Evolutionary conservation across 345 rosid genomes (phyloP).

Genomic region (Ailanthus altissimus): DNA sequence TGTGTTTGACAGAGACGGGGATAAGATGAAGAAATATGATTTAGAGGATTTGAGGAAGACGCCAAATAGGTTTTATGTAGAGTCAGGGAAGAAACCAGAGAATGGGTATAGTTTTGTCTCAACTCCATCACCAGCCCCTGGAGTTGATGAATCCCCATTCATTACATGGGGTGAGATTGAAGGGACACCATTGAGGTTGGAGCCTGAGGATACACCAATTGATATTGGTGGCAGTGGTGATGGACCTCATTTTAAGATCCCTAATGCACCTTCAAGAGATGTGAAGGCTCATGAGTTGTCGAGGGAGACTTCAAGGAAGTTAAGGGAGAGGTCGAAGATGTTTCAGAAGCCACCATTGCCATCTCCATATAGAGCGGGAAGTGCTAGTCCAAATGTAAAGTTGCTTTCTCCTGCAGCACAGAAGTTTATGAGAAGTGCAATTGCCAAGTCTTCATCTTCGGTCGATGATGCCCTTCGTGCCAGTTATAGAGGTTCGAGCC

Average conservation of each 20-base stretch:
- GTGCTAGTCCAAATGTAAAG: slow-evolving; percentile 84
- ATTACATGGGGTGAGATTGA: slow-evolving; percentile 99
- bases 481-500: slow-evolving; percentile 88
- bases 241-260: slow-evolving; percentile 83
- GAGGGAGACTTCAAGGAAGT: slow-evolving; percentile 82
- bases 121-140: slow-evolving; percentile 97
- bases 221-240: slow-evolving; percentile 89
- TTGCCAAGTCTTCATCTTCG: slow-evolving; percentile 75
- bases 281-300: slow-evolving; percentile 85
- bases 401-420: slow-evolving; percentile 94
- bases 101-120: slow-evolving; percentile 86
- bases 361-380: slow-evolving; percentile 88
- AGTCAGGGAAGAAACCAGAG: slow-evolving; percentile 70
- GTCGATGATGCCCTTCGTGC: slow-evolving; percentile 97
- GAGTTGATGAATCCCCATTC: slow-evolving; percentile 87
- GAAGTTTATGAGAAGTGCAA: slow-evolving; percentile 86
- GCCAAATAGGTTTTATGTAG: slow-evolving; percentile 73
- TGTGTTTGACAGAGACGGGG: slow-evolving; percentile 61
- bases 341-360: slow-evolving; percentile 88
- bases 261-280: slow-evolving; percentile 72
- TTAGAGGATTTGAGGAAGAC: slow-evolving; percentile 89
- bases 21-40: slow-evolving; percentile 79
- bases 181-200: slow-evolving; percentile 92
- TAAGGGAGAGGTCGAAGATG: slow-evolving; percentile 81
- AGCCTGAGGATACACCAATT: slow-evolving; percentile 80